Conservation (phyloP, 495 filamentous ascomycete genomes). For the Talaromyces nanjingensis region DNA sequence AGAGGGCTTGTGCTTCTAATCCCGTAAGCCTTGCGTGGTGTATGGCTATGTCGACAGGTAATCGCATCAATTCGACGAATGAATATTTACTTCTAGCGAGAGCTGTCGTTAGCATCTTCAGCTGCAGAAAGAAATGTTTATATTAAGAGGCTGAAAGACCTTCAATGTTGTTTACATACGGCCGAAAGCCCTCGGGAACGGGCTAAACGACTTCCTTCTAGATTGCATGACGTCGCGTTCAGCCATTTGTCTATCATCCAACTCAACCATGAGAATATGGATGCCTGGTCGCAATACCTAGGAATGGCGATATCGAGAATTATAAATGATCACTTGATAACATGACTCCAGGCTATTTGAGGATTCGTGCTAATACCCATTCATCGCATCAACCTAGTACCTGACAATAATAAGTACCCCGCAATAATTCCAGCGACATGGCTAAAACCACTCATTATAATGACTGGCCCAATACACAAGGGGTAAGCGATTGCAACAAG, state of each 20-base stretch:
- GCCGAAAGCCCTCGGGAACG: neutral
- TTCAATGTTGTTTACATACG: neutral
- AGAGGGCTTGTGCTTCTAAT: neutral
- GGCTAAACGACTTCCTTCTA: neutral
- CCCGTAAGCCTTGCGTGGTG: neutral
- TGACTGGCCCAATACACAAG: slow-evolving; percentile 28
- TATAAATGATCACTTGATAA: neutral
- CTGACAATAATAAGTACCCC: neutral
- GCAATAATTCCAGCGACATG: neutral
- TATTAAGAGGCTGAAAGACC: neutral
- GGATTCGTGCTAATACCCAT: neutral
- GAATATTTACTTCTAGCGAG: too few species aligned
- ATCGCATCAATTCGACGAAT: neutral
- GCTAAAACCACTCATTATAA: slow-evolving; percentile 13
- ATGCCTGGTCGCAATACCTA: neutral
- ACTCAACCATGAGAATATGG: neutral
- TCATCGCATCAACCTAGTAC: neutral
- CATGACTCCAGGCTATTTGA: neutral
- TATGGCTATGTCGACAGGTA: neutral
- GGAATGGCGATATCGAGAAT: neutral
- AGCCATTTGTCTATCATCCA: neutral
- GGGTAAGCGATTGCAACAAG: slow-evolving; percentile 13
- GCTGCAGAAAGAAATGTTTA: neutral
- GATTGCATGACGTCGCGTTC: neutral
- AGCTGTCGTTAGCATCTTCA: neutral